Base-by-base conservation (phyloP, 164 flowering plant species). In the Vitis labrusca region DNA sequence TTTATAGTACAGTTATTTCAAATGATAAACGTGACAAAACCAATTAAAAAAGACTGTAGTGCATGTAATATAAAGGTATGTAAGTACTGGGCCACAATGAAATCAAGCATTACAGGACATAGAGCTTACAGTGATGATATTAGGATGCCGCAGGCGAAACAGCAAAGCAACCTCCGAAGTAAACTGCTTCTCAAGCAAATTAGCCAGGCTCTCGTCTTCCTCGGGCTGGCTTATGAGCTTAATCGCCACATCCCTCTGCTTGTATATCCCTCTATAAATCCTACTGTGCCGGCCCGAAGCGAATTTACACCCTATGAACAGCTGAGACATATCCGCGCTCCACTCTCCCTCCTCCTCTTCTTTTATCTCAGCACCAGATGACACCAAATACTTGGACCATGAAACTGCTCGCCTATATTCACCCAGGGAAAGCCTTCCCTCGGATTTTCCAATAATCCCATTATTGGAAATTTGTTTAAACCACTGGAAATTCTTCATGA, bases 301-400 rank as follows among this genome's bases (percentile, higher is more conserved):
- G 73, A 91, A 91, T 56, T 85, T 91, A 54, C 67, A 66, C 52
- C 97, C 94, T 3, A 91, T 88, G 32, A 79, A 85, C 64, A 91
- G 64, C 82, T 89, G 87, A 19, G 97, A 89, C 94, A 89, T 85
- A 61, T 91, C 97, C 0, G 93, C 97, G 59, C 93, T 84, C 97
- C 94, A 89, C 61, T 86, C 85, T 30, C 83, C 90, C 59, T 87
- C 91, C 27, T 82, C 91, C 14, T 82, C 91, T 44, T 89, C 92
- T 67, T 91, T 91, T 4, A 89, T 91, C 67, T 60, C 88, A 0
- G 85, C 94, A 0, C 94, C 97, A 0, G 90, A 83, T 0, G 93
- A 89, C 6, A 91, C 89, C 73, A 91, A 69, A 55, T 89, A 91
- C 79, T 89, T 88, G 8, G 97, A 91, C 97, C 97, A 91, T 17